These are phyloP conservation scores for Coprinopsis strossmayeri DNA, from an alignment of 768 basidiomycete genomes.

Conservation along the genomic window DNA sequence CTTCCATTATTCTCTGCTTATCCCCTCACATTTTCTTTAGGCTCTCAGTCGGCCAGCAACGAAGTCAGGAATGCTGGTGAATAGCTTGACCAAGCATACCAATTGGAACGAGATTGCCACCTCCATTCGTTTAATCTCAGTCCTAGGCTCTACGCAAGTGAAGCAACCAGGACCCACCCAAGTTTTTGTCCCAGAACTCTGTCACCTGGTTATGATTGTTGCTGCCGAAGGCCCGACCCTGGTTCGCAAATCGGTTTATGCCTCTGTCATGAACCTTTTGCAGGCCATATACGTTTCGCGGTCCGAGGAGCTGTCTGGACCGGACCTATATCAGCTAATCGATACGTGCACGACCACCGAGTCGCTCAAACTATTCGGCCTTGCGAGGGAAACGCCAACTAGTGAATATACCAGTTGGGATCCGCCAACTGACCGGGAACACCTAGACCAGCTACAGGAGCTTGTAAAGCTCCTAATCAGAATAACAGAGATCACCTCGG, in stretches of 20 bases:
- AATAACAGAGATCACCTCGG: slow-evolving; percentile 58
- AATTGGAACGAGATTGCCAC: slow-evolving; percentile 82
- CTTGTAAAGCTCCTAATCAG: slow-evolving; percentile 58
- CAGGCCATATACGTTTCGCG: slow-evolving; percentile 65
- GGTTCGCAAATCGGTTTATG: slow-evolving; percentile 78
- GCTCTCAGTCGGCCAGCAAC: slow-evolving; percentile 64
- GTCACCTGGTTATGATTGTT: slow-evolving; percentile 74
- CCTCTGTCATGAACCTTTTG: slow-evolving; percentile 73
- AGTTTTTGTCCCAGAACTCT: slow-evolving; percentile 76
- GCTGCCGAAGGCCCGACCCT: slow-evolving; percentile 67
- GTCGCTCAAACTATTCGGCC: slow-evolving; percentile 66
- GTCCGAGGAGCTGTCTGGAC: slow-evolving; percentile 51
- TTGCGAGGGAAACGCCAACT: slow-evolving; percentile 52
- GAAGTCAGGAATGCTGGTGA: slow-evolving; percentile 42
- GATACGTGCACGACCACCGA: slow-evolving; percentile 51
- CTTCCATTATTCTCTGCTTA: not conserved
- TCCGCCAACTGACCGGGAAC: slow-evolving; percentile 44
- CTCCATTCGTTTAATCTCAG: slow-evolving; percentile 66
- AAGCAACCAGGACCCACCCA: slow-evolving; percentile 60
- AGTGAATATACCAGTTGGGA: slow-evolving; percentile 65
- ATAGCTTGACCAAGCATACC: slow-evolving; percentile 58
- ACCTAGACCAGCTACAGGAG: slow-evolving; percentile 60
- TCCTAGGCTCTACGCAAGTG: slow-evolving; percentile 57
- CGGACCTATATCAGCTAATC: slow-evolving; percentile 58
- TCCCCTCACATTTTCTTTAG: slow-evolving; percentile 25